Percentiles rank a stretch among this genome's conserved stretches.
These are phyloP conservation scores for Xylaria sp. DNA, from an alignment of 2,329 filamentous ascomycete genomes.

Conservation along the genomic window DNA sequence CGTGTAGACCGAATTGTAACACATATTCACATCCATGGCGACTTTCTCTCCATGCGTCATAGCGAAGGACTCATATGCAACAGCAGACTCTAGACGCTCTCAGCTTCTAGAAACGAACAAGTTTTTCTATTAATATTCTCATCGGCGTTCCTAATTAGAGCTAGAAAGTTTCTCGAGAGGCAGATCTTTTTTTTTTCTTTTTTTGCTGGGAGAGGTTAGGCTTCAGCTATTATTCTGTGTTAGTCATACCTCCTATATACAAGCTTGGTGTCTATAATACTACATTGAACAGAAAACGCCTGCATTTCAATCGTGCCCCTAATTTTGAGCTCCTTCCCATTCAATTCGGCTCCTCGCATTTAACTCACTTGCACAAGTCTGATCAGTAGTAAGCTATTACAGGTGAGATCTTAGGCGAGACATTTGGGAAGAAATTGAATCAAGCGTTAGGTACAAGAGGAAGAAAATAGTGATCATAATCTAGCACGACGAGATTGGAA, in stretches of 20 bases:
- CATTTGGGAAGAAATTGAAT: not conserved
- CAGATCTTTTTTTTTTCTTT: not conserved
- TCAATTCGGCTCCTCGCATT: not conserved
- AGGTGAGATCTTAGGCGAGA: not conserved
- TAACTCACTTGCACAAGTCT: not conserved
- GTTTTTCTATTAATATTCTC: not conserved
- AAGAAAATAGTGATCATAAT: not conserved
- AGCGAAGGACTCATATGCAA: not conserved
- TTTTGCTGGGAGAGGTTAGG: not conserved
- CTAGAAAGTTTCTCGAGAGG: not conserved
- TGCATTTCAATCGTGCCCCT: not conserved
- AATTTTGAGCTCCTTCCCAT: not conserved
- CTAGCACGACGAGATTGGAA: not conserved
- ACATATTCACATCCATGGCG: not conserved
- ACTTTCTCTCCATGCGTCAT: not conserved
- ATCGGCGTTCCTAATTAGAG: not conserved
- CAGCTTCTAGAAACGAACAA: not conserved
- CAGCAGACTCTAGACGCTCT: not conserved
- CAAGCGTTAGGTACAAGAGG: not conserved
- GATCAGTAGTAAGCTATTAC: not conserved
- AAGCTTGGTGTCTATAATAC: not conserved
- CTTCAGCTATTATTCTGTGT: not conserved
- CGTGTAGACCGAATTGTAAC: not conserved
- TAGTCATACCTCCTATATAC: not conserved
- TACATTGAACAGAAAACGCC: not conserved